Conservation (phyloP, 2,329 filamentous ascomycete species). For the Diaporthe sp. region DNA sequence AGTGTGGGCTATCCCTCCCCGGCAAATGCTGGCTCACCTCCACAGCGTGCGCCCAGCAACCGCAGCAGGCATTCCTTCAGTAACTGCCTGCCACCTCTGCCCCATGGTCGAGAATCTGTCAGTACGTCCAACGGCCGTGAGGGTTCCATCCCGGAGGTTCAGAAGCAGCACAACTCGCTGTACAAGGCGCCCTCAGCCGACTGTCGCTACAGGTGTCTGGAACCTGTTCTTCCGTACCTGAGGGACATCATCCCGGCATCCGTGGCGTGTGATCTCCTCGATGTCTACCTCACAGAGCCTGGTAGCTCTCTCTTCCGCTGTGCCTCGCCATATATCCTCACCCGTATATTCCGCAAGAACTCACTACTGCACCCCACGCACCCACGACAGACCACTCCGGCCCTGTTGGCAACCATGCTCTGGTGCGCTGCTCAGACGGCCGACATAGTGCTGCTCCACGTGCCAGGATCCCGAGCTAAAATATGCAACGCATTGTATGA, state of each 20-base stretch:
- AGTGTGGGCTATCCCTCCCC: slow-evolving; percentile 50
- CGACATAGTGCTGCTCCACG: slow-evolving; percentile 58
- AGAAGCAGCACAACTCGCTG: slow-evolving; percentile 43
- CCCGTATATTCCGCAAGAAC: slow-evolving; percentile 60
- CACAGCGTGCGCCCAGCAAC: not conserved
- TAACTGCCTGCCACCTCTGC: slow-evolving; percentile 2
- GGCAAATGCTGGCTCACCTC: slow-evolving; percentile 38
- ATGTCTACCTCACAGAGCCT: slow-evolving; percentile 62
- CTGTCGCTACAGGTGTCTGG: slow-evolving; percentile 58
- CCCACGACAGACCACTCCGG: slow-evolving; percentile 58
- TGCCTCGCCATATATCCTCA: slow-evolving; percentile 63
- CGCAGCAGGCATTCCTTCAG: slow-evolving; percentile 33
- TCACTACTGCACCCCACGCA: slow-evolving; percentile 57
- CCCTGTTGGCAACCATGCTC: slow-evolving; percentile 61
- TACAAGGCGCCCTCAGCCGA: slow-evolving; percentile 48
- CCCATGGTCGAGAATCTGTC: slow-evolving; percentile 41
- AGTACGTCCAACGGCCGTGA: slow-evolving; percentile 43
- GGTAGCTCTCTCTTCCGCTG: slow-evolving; percentile 59
- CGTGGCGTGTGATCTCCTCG: slow-evolving; percentile 62
- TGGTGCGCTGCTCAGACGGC: slow-evolving; percentile 64
- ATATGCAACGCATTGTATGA: slow-evolving; percentile 56
- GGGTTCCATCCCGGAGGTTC: slow-evolving; percentile 41
- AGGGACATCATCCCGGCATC: slow-evolving; percentile 55
- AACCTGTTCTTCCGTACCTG: slow-evolving; percentile 56
- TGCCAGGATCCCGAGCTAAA: slow-evolving; percentile 56